Evolutionary conservation across 768 basidiomycete species (phyloP), one percentile per base, ranked within the genome.

Genomic region (Suillus americanus): DNA sequence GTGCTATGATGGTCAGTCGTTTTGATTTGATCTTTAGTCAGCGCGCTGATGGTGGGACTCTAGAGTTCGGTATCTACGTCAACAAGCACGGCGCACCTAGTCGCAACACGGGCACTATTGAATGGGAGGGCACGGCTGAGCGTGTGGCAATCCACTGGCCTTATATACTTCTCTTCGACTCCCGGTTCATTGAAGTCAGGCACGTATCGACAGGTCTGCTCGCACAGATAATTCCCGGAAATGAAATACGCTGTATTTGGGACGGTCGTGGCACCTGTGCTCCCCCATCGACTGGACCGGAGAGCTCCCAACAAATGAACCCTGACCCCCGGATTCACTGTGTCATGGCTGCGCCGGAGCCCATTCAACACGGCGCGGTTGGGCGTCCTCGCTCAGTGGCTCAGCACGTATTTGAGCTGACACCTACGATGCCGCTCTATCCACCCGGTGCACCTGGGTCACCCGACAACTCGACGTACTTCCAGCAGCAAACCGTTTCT

Each of bases 121-220:
- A 99, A 75, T 99, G 95, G 94, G 96, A 99, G 75, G 94, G 95
- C 20, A 90, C 86, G 0, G 94, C 93, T 0, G 93, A 95, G 68
- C 88, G 88, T 38, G 93, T 93, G 28, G 94, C 94, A 2, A 89
- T 93, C 79, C 95, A 96, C 73, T 86, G 89, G 53, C 95, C 95
- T 1, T 95, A 95, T 71, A 81, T 98, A 55, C 82, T 96, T 50
- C 85, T 95, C 55, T 94, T 97, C 73, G 94, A 96, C 73, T 83
- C 87, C 10, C 89, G 91, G 3, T 96, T 97, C 79, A 91, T 97
- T 69, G 95, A 97, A 76, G 85, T 97, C 46, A 87, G 95, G 28
- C 90, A 95, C 74, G 84, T 94, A 67, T 85, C 89, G 67, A 91
- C 88, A 0, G 92, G 93, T 4, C 84, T 90, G 0, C 84, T 94